These are phyloP conservation scores for Dysphania ambrosioides DNA, from an alignment of 148 eudicot species.

Conservation along the genomic window DNA sequence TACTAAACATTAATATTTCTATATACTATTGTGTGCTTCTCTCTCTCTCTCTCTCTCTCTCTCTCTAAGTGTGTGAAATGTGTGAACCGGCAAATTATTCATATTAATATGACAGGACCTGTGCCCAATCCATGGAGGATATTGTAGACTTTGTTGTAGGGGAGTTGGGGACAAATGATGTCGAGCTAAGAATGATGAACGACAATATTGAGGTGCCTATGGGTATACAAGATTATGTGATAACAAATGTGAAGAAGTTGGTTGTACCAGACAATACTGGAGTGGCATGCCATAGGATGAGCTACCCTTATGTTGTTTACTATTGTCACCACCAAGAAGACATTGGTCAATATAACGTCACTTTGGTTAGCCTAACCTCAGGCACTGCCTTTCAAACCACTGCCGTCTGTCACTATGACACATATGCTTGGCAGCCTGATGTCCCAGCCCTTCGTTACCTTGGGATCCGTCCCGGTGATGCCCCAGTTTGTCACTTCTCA, in stretches of 20 bases:
- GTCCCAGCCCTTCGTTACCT: neutral
- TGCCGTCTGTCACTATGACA: conserved; percentile 11
- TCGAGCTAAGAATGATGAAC: conserved; percentile 2
- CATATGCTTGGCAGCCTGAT: neutral
- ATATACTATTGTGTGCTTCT: neutral
- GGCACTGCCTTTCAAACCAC: neutral
- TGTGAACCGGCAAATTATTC: too few species aligned
- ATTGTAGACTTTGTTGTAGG: conserved; percentile 1
- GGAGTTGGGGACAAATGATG: neutral
- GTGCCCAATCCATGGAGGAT: conserved; percentile 16
- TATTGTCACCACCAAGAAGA: conserved; percentile 13
- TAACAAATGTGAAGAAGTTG: neutral
- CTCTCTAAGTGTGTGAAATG: too few species aligned
- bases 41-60: neutral
- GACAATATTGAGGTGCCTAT: neutral
- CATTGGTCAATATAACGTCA: neutral
- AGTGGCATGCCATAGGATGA: conserved; percentile 13
- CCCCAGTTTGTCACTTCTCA: conserved; percentile 15
- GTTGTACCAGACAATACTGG: neutral
- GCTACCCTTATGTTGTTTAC: conserved; percentile 6
- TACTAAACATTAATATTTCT: too few species aligned
- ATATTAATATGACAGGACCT: conserved; percentile 3
- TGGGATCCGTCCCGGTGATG: conserved; percentile 8
- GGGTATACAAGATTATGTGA: neutral
- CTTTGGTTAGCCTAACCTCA: neutral